Base-by-base conservation (phyloP, 768 basidiomycete species). In the Auricularia sp. region DNA sequence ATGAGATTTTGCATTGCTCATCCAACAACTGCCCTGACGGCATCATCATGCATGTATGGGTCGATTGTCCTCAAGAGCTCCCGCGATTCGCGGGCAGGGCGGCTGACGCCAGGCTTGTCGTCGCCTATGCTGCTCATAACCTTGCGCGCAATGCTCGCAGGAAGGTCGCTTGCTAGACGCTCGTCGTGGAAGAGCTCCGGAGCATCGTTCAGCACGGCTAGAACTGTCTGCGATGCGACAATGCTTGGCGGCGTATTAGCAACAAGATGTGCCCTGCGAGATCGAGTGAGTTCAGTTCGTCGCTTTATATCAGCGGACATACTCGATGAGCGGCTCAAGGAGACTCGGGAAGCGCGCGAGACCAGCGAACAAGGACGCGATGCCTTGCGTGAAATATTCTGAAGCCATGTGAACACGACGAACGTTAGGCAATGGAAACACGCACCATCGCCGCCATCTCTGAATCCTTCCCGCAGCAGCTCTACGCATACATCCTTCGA, bases 11-110 rank as follows among this genome's bases (percentile, higher is more conserved):
- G 39, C 13, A 42, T 42, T 42, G 13, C 47, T 59, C 29, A 59
- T 14, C 64, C 64, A 24, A 65, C 59, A 16, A 61, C 61, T 3
- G 69, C 68, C 63, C 72, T 72, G 6, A 78, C 71, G 21, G 64
- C 66, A 18, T 72, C 70, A 66, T 79, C 78, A 39, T 73, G 73
- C 8, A 69, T 63, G 66, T 69, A 79, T 47, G 74, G 74, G 35
- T 71, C 67, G 45, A 70, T 70, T 47, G 73, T 72, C 68, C 71
- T 76, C 39, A 95, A 71, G 29, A 88, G 65, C 62, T 96, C 94
- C 67, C 87, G 81, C 2, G 94, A 88, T 71, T 95, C 92, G 54
- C 93, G 79, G 6, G 92, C 89, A 0, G 92, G 92, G 58, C 92
- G 79, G 10, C 90, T 81, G 54, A 95, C 84, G 21, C 82, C 79